Evolutionary conservation across 2,329 filamentous ascomycete genomes (phyloP).

Genomic region (Pyrenophora graminea): DNA sequence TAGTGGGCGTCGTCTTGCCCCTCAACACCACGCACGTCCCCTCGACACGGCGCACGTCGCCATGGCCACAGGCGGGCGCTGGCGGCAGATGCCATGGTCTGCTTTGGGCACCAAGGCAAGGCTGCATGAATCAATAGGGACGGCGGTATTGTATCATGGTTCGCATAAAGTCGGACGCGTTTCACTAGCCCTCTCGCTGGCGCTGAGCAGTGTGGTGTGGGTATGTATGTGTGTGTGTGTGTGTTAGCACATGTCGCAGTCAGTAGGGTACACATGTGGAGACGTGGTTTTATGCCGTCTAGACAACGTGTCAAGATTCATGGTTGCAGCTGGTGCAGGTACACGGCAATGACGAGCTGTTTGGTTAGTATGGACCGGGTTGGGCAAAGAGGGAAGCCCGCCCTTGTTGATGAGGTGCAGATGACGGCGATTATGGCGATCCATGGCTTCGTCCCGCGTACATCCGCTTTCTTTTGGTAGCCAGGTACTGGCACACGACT

Average conservation of each 20-base stretch:
- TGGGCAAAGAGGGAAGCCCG: no score
- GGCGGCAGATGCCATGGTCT: constrained; percentile 25
- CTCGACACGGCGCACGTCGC: constrained; percentile 5
- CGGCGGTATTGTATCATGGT: constrained; percentile 10
- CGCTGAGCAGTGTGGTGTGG: not conserved
- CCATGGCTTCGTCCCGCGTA: constrained; percentile 12
- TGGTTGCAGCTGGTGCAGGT: not conserved
- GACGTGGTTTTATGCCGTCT: not conserved
- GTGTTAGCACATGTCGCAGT: not conserved
- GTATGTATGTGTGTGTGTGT: not conserved
- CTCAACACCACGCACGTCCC: constrained; percentile 33
- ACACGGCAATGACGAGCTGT: not conserved
- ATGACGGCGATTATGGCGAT: constrained; percentile 17
- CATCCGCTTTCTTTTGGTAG: constrained; percentile 11
- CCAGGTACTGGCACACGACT: constrained; percentile 11
- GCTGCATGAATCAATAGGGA: constrained; percentile 22
- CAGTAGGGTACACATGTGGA: constrained; percentile 2
- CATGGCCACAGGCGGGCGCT: constrained; percentile 26
- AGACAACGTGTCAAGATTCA: constrained; percentile 9
- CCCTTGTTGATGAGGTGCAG: constrained; percentile 11
- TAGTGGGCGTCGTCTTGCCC: constrained; percentile 12
- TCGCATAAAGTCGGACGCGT: constrained; percentile 6
- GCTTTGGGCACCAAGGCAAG: constrained; percentile 23
- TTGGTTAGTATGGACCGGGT: constrained; percentile 2
- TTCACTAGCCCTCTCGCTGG: constrained; percentile 5